Evolutionary conservation across 2,329 filamentous ascomycete genomes (phyloP), one percentile per base, ranked within the genome.

Genomic region (Aaosphaeria pasadenensis): DNA sequence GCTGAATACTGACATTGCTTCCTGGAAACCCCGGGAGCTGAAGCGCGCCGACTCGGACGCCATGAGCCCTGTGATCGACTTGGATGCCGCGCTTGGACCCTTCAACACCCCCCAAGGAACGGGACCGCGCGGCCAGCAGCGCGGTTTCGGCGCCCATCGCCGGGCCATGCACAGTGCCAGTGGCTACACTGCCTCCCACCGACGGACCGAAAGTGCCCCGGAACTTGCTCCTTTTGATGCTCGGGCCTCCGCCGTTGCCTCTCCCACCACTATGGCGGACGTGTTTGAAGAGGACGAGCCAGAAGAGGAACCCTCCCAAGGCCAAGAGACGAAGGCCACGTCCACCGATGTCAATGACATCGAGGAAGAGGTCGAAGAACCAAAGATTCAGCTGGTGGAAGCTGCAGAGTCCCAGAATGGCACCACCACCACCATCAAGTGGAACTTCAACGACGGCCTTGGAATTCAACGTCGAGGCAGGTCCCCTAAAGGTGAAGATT

Each of bases 21-120:
- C 66, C 5, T 72, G 69, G 70, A 64, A 66, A 45, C 69, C 69
- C 5, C 63, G 62, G 29, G 61, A 64, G 47, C 45, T 71, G 29
- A 60, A 64, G 43, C 64, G 62, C 70, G 74, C 56, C 50, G 52
- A 71, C 43, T 66, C 68, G n/a, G 89, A 95, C 50, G 69, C 81
- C 3, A 80, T 86, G 45, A 89, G 85, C 62, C 86, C 88, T 6
- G 87, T 96, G 69, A 95, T 99, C 54, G 94, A 99, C 68, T 76
- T 99, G 39, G 94, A 99, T 72, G 92, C 91, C 13, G 94, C 92
- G 29, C 79, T 97, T 1, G 91, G 91, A 1, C 91, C 92, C 0
- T 95, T 96, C 70, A 94, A 95, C 60, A 95, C 91, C 0, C 88
- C 88, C 29, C 74, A 84, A 49, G 87, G 85, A 52, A 82, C 83